Base-by-base conservation (phyloP, 768 basidiomycete genomes). In the Calocybe indica region DNA sequence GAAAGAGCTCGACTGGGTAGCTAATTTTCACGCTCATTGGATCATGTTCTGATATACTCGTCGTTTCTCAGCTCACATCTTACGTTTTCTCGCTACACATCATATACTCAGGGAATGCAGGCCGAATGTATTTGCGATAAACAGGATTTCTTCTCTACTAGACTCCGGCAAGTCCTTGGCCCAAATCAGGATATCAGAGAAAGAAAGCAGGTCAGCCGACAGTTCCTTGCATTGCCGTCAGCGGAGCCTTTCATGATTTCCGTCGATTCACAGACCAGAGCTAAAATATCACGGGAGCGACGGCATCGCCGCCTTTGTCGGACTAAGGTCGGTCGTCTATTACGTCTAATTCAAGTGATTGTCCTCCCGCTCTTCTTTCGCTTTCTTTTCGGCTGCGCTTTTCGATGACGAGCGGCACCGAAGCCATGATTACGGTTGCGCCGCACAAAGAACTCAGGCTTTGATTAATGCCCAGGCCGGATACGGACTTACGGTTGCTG, bases 71-170 rank as follows among this genome's bases (percentile, higher is more conserved):
- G 87, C 80, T 4, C 88, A 89, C 56, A 74, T 79, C 32, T 74
- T 92, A 36, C 82, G 88, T 38, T 71, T 89, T 15, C 74, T 91
- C 39, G 86, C 87, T 8, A 87, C 88, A 0, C 85, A 88, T 58
- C 87, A 90, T 60, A 76, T 90, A 45, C 70, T 86, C 31, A 72
- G 74, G 37, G 89, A 92, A 62, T 69, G 78, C 3, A 69, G 74
- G 7, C 87, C 86, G 3, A 76, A 89, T 56, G 79, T 83, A 5
- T 92, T 91, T 55, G 72, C 85, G 6, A 72, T 79, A 45, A 91
- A 85, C 55, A 76, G 87, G 34, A 72, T 88, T 47, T 82, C 83
- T 3, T 81, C 81, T 7, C 64, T 82, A 9, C 64, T 90, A 5
- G 86, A 89, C 56, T 80, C 79, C 0, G 84, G 87, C 5, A 83